Base-by-base conservation (phyloP, 345 rosid species). In the Limnanthes douglasii region DNA sequence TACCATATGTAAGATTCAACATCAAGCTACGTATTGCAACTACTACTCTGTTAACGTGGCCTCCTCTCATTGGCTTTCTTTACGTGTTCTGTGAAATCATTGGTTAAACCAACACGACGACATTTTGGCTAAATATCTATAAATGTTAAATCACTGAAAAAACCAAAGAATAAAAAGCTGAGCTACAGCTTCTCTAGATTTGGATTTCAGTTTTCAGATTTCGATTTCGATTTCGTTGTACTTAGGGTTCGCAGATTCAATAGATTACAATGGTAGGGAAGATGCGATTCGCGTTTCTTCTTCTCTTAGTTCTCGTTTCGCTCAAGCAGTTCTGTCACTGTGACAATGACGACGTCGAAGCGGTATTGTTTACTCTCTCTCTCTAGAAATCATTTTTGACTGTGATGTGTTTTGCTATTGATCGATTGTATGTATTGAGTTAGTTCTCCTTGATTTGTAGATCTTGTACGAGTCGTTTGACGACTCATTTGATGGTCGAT, bases 401-500 rank as follows among this genome's bases (percentile, higher is more conserved):
- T n/a, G n/a, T n/a, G 35, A n/a, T 48, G 0, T 37, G 37, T 13
- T 44, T 42, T 20, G 31, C 24, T 36, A n/a, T 34, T 7, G 22
- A 46, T 51, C 37, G 8, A 1, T 16, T 48, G 15, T 34, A 9
- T 35, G 28, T n/a, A 15, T 13, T 48, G 17, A 11, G 25, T 41
- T 32, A 13, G 43, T 48, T 19, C 35, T 48, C 18, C 18, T 18
- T 48, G 7, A 0, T 48, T 24, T 62, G 28, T 57, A 83, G 95
- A 60, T 72, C 41, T 54, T 83, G 0, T 65, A 75, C 46, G 95
- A 83, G 31, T 61, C 86, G 9, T 83, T 78, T 25, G 92, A 72
- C 9, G 78, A 78, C 50, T 8, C 80, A 0, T 83, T 78, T 31
- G 83, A 72, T 17, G 83, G 86, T 6, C 69, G 80, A 31, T 83